Evolutionary conservation across 371 early-diverging fungal genomes (phyloP), one percentile per base, ranked within the genome.

Genomic region (Haplosporangium sp.): DNA sequence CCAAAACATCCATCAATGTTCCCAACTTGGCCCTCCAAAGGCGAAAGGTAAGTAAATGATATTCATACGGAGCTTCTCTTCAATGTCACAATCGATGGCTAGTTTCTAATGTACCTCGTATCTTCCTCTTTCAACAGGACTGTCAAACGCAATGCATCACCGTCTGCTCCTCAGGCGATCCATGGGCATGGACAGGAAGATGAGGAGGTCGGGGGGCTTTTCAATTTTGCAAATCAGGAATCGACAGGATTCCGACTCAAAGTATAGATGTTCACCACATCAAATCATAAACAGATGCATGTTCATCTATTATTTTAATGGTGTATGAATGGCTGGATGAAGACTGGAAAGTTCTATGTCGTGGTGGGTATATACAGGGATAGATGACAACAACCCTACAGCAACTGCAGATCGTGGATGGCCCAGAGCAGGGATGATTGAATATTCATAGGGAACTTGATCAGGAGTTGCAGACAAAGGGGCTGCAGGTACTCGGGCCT

Each of bases 11-110:
- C 98, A 1, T 89, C 92, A 36, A 82, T 98, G 82, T 97, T 98
- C 74, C 98, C 98, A 3, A 96, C 96, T 0, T 98, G 96, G 91
- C 98, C 98, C 0, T 90, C 94, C 42, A 96, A 94, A 80, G 89
- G 92, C 20, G 87, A 79, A 52, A 57, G 55, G 71, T 71, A 53
- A 37, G 85, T 83, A 74, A 68, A 76, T 53, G 13, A 14, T 29
- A 11, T 29, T 60, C 13, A 73, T 45, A 48, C 40, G 21, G 50
- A 29, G 29, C 29, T 29, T 29, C 4, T 13, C 18, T 53, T 46
- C 29, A 29, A 29, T 29, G 29, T 21, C 59, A 29, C 51, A 36
- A 9, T 14, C 3, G 36, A 46, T 23, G 23, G 6, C 21, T 12
- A n/a, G 16, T 23, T 14, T 62, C 18, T 13, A 20, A 21, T 20